These are phyloP conservation scores for Neofusicoccum sp. DNA, from an alignment of 2,329 filamentous ascomycete genomes.

Conservation along the genomic window DNA sequence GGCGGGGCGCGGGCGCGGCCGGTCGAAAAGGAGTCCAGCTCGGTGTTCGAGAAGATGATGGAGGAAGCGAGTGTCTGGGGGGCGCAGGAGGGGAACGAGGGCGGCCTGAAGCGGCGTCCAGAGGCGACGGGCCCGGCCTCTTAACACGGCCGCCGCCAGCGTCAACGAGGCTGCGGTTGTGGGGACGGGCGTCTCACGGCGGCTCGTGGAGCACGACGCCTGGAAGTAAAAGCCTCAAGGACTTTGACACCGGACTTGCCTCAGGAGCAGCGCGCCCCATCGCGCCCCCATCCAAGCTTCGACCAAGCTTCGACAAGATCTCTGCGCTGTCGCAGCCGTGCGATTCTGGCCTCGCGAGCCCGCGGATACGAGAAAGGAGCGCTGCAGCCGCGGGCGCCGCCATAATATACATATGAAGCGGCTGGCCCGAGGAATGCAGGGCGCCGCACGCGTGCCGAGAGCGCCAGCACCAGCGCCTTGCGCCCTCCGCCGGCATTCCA, in stretches of 20 bases:
- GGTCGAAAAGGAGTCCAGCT: slow-evolving; percentile 11
- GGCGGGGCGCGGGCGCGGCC: not conserved
- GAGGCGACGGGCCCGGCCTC: not conserved
- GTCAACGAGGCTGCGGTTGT: not conserved
- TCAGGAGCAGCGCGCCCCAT: slow-evolving; percentile 9
- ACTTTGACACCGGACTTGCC: slow-evolving; percentile 16
- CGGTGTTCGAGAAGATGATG: not conserved
- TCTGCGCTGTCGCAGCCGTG: not conserved
- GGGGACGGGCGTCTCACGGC: not conserved
- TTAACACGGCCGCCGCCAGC: slow-evolving; percentile 1
- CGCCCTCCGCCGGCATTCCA: not conserved
- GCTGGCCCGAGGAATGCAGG: not conserved
- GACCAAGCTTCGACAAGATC: slow-evolving; percentile 8
- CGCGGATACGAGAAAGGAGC: not conserved
- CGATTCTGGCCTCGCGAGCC: slow-evolving; percentile 4
- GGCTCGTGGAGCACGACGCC: not conserved
- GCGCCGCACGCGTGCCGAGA: no score
- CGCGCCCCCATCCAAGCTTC: slow-evolving; percentile 2
- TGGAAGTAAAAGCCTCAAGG: not conserved
- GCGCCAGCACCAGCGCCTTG: no score
- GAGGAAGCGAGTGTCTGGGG: not conserved
- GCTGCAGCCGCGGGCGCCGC: not conserved
- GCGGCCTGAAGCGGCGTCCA: not conserved
- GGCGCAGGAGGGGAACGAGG: slow-evolving; percentile 1
- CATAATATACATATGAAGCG: not conserved